Evolutionary conservation across 371 early-diverging fungal species (phyloP).

Genomic region (Mucor circinelloides): DNA sequence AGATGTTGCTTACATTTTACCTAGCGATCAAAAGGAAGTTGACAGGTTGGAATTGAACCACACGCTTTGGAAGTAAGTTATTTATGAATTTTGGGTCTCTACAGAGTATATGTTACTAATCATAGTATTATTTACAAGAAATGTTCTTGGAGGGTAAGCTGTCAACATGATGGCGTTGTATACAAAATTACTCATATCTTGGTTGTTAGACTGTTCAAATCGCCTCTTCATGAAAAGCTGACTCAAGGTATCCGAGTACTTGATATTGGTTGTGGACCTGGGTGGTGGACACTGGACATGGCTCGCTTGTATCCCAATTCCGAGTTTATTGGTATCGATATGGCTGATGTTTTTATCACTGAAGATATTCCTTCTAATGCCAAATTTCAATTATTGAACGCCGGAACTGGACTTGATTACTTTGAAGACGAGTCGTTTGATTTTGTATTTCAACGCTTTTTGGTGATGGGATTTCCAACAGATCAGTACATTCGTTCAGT

Average conservation of each 20-base stretch:
- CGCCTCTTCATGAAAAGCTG: slow-evolving; percentile 44
- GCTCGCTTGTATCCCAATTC: slow-evolving; percentile 46
- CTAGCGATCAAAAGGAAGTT: slow-evolving; percentile 45
- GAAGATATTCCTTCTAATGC: slow-evolving; percentile 34
- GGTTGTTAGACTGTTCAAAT: slow-evolving; percentile 30
- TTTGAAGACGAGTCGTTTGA: slow-evolving; percentile 45
- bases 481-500: slow-evolving; percentile 36
- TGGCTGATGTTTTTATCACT: slow-evolving; percentile 42
- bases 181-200: not conserved
- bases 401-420: slow-evolving; percentile 27
- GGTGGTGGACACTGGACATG: slow-evolving; percentile 55
- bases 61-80: slow-evolving; percentile 37
- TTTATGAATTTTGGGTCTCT: not conserved
- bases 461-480: slow-evolving; percentile 45
- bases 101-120: not conserved
- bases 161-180: not conserved
- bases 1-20: slow-evolving; percentile 44
- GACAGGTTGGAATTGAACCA: slow-evolving; percentile 43
- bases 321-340: slow-evolving; percentile 47
- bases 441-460: slow-evolving; percentile 51
- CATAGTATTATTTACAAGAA: not conserved
- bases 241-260: slow-evolving; percentile 39
- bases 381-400: slow-evolving; percentile 35
- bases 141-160: slow-evolving; percentile 13
- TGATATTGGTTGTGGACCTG: slow-evolving; percentile 55